phyloP scores from a whole-genome alignment of 2,329 filamentous ascomycete genomes.

The Cercospora janseana region DNA sequence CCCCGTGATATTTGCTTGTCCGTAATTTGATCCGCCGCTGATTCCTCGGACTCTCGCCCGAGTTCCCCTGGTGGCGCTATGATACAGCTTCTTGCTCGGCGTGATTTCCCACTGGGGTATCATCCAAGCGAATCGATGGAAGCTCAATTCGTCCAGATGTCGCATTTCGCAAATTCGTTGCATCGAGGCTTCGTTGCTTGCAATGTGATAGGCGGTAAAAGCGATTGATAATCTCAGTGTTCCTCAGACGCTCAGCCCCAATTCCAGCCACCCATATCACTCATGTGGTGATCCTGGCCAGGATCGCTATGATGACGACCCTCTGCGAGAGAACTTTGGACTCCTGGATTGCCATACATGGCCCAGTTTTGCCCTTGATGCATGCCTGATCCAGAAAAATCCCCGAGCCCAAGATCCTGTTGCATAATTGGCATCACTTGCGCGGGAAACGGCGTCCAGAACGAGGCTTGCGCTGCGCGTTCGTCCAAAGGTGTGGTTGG shows the following conservation, averaged over 20 bases:
- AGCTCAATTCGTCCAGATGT: too few species aligned
- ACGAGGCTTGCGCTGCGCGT: slow-evolving; percentile 27
- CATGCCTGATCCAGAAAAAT: slow-evolving; percentile 22
- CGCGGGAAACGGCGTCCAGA: slow-evolving; percentile 44
- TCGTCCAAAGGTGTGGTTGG: slow-evolving; percentile 26
- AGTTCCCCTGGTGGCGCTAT: too few species aligned
- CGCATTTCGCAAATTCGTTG: too few species aligned
- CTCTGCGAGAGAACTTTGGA: slow-evolving; percentile 1
- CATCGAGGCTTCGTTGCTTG: too few species aligned
- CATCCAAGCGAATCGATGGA: too few species aligned
- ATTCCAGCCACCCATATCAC: slow-evolving; percentile 23
- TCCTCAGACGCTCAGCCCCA: slow-evolving; percentile 14
- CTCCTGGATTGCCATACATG: slow-evolving; percentile 2
- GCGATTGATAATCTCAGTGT: background rate
- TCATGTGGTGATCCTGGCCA: slow-evolving; percentile 26
- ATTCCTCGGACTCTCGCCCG: too few species aligned
- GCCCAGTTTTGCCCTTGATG: slow-evolving; percentile 15
- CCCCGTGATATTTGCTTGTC: too few species aligned
- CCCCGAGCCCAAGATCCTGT: slow-evolving; percentile 18
- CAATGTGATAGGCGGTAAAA: background rate
- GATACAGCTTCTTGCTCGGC: too few species aligned
- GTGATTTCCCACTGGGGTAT: too few species aligned
- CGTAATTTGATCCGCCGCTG: too few species aligned
- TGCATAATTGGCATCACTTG: slow-evolving; percentile 39
- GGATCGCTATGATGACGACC: slow-evolving; percentile 17